A percentile compares a stretch with the other conserved stretches of the same genome.
Conservation (phyloP, 1,284 basidiomycete genomes). For the Cutaneotrichosporon curvatum region DNA sequence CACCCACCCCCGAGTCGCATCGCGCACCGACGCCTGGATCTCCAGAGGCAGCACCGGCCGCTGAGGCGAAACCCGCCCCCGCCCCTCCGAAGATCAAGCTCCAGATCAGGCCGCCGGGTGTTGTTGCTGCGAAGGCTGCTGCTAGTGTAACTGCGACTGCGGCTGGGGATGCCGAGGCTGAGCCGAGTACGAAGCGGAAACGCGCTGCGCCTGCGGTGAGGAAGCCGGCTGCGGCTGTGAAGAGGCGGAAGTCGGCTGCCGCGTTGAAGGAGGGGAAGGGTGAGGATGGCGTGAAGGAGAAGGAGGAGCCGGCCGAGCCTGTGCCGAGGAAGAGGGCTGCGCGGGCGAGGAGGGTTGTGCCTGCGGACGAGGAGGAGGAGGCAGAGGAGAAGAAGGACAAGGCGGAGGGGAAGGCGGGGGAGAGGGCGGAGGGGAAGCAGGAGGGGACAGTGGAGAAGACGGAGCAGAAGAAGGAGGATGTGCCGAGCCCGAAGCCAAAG, state of each 20-base stretch:
- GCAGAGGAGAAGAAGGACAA: background rate
- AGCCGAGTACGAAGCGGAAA: background rate
- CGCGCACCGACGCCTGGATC: constrained; percentile 1
- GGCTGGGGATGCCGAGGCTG: background rate
- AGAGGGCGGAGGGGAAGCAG: background rate
- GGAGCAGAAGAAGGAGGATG: background rate
- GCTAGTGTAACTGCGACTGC: background rate
- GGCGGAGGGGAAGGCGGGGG: background rate
- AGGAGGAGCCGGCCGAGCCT: background rate
- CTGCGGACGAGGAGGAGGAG: background rate
- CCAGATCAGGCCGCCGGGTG: background rate
- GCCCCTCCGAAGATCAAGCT: constrained; percentile 1
- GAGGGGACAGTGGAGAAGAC: background rate
- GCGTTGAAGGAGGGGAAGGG: background rate
- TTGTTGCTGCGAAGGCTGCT: background rate
- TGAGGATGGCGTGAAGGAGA: background rate
- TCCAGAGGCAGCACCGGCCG: background rate
- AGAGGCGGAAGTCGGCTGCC: background rate
- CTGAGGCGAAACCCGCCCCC: background rate
- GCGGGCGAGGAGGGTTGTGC: background rate
- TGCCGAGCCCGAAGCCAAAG: background rate
- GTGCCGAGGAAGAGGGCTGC: background rate
- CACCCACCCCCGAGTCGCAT: too few species aligned
- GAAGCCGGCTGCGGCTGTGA: background rate
- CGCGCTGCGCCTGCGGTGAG: background rate